Conservation (phyloP, 306 rosid genomes). For the Bauhinia variegata region DNA sequence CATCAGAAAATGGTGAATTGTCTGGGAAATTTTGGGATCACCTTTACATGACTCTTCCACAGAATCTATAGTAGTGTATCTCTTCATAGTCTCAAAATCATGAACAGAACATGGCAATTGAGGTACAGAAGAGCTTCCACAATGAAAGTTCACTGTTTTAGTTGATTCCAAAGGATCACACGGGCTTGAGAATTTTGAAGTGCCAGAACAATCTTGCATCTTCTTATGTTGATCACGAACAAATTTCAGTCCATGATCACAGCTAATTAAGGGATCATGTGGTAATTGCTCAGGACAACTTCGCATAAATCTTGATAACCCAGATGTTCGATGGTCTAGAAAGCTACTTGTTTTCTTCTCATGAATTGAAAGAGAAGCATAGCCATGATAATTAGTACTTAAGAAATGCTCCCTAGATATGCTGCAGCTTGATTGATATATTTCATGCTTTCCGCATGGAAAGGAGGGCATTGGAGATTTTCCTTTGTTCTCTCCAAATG, state of each 20-base stretch:
- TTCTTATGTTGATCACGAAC: conserved; percentile 46
- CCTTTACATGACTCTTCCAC: conserved; percentile 56
- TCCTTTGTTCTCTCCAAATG: conserved; percentile 41
- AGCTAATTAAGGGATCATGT: conserved; percentile 43
- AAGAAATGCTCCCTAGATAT: conserved; percentile 45
- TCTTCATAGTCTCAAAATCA: conserved; percentile 53
- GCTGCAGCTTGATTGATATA: conserved; percentile 45
- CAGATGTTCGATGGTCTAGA: conserved; percentile 43
- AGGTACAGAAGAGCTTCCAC: conserved; percentile 42
- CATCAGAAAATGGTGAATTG: conserved; percentile 56
- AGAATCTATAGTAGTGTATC: conserved; percentile 49
- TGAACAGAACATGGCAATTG: conserved; percentile 52
- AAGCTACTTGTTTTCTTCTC: conserved; percentile 53
- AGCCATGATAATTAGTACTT: conserved; percentile 37
- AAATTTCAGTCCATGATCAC: conserved; percentile 40
- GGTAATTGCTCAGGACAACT: conserved; percentile 44
- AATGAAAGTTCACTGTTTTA: too few relatives aligned
- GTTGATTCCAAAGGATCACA: too few relatives aligned
- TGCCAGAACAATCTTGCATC: conserved; percentile 42
- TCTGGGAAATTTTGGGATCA: conserved; percentile 54
- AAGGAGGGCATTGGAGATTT: conserved; percentile 46
- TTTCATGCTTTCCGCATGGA: conserved; percentile 36
- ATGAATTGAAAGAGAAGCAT: conserved; percentile 50
- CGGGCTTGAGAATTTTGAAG: too few relatives aligned
- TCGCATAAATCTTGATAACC: conserved; percentile 47